A percentile compares a stretch with the other conserved stretches of the same genome.
phyloP scores from a whole-genome alignment of 352 stramenopile genomes.

The Phytophthora kernoviae region DNA sequence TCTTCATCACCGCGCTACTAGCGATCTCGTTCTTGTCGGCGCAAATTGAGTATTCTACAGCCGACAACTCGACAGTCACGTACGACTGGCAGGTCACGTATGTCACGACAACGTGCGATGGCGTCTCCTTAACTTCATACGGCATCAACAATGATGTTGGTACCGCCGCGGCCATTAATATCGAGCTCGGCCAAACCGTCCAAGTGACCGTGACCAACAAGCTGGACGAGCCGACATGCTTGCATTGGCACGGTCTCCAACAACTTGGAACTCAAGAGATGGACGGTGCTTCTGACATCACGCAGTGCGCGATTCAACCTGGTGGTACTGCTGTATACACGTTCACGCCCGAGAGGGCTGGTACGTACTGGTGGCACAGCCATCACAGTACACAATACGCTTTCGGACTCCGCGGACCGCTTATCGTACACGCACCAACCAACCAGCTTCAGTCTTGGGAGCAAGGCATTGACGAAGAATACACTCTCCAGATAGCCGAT shows the following conservation, averaged over 20 bases:
- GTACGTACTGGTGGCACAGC: conserved; percentile 44
- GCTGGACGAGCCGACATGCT: conserved; percentile 21
- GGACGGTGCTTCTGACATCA: conserved; percentile 40
- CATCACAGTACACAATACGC: conserved; percentile 40
- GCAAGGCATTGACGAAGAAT: conserved; percentile 22
- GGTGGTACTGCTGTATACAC: conserved; percentile 26
- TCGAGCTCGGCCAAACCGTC: conserved; percentile 31
- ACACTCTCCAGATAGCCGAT: conserved; percentile 35
- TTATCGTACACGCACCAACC: conserved; percentile 28
- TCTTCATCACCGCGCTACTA: conserved; percentile 8
- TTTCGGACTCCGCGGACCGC: conserved; percentile 29
- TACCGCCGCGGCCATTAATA: conserved; percentile 18
- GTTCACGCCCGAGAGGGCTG: conserved; percentile 31
- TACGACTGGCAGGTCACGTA: conserved; percentile 34
- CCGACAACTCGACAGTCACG: conserved; percentile 20
- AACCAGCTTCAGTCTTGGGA: conserved; percentile 18
- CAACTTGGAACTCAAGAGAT: conserved; percentile 40
- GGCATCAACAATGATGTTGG: conserved; percentile 28
- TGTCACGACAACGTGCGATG: conserved; percentile 25
- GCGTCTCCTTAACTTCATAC: conserved; percentile 19
- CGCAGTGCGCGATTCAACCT: conserved; percentile 30
- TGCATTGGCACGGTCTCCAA: conserved; percentile 43
- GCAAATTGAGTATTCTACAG: not conserved
- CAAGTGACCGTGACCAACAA: conserved; percentile 29
- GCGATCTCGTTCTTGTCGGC: not conserved